Evolutionary conservation across 2,329 filamentous ascomycete genomes (phyloP).

Genomic region (Cladosporium cucumerinum): DNA sequence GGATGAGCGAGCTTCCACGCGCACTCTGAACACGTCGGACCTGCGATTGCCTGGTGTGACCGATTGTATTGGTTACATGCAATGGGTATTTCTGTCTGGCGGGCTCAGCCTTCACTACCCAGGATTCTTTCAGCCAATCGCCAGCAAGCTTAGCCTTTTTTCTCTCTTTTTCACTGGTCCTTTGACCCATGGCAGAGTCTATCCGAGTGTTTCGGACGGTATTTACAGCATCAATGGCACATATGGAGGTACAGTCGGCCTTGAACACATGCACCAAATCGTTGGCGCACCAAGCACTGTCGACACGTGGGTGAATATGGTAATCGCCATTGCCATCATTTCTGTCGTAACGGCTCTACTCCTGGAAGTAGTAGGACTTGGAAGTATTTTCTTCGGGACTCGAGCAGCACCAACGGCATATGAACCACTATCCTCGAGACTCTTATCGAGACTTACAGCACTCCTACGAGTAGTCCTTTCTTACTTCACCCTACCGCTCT

Average conservation of each 20-base stretch:
- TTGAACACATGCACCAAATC: slow-evolving; percentile 15
- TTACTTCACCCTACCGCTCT: slow-evolving; percentile 9
- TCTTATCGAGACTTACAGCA: not conserved
- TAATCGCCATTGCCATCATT: slow-evolving; percentile 5
- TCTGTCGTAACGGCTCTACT: not conserved
- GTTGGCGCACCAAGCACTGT: slow-evolving; percentile 5
- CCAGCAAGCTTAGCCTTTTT: slow-evolving; percentile 7
- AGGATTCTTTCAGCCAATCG: slow-evolving; percentile 7
- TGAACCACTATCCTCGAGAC: not conserved
- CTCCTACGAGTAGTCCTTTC: slow-evolving; percentile 5
- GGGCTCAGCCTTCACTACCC: slow-evolving; percentile 8
- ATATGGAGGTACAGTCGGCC: slow-evolving; percentile 3
- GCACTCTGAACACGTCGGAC: not conserved
- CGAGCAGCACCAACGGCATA: not conserved
- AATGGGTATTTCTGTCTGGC: slow-evolving; percentile 2
- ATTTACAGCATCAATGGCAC: slow-evolving; percentile 13
- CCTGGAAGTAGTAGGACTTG: not conserved
- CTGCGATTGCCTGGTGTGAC: slow-evolving; percentile 4
- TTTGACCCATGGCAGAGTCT: not conserved
- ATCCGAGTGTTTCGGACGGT: not conserved
- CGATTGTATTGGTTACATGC: slow-evolving; percentile 6
- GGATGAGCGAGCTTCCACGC: not conserved
- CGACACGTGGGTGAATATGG: slow-evolving; percentile 4
- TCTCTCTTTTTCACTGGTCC: slow-evolving; percentile 1
- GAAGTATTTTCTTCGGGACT: not conserved